Base-by-base conservation (phyloP, 192 early-diverging fungal genomes). In the Diversispora epigaea region DNA sequence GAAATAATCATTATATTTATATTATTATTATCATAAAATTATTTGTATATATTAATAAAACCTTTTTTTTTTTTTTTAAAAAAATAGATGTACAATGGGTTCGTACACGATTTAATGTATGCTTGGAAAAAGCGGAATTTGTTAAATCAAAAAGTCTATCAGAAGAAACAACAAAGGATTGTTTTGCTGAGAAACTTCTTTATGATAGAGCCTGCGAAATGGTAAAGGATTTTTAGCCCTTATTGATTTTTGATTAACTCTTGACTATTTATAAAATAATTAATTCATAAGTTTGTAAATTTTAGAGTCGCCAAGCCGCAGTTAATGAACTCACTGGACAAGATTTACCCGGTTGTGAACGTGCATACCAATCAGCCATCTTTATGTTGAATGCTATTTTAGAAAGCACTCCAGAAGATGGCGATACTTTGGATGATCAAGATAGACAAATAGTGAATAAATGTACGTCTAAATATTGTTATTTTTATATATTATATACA, bases 41-140 rank as follows among this genome's bases (percentile, higher is more conserved):
- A 9, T n/a, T 40, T 17, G 40, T 41, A 43, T 40, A 63, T 32
- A 60, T 50, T 60, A 58, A 58, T 58, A n/a, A n/a, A 8, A 25
- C 22, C 4, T n/a, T n/a, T n/a, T 14, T 14, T 63, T 65, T n/a
- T 80, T 83, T 19, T 80, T 80, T 57, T 22, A 54, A 88, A 60
- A 92, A 90, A n/a, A 77, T 78, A 21, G 88, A 84, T 1, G 94
- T 98, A 9, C 92, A 96, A 75, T 98, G 94, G 93, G 91, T 97
- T 67, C 89, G 93, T 22, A 88, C 87, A 62, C 88, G 91, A 70
- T 98, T 96, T 77, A 96, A 98, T 81, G 92, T 92, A 62, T 96
- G 93, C 63, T 76, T 97, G 10, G 94, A 96, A 15, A 84, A 89
- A 6, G 96, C 95, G 0, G 90, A 95, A 77, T 78, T 82, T 25